These are phyloP conservation scores for Ceratobasidium sp. DNA, from an alignment of 1,284 basidiomycete genomes.

Conservation along the genomic window DNA sequence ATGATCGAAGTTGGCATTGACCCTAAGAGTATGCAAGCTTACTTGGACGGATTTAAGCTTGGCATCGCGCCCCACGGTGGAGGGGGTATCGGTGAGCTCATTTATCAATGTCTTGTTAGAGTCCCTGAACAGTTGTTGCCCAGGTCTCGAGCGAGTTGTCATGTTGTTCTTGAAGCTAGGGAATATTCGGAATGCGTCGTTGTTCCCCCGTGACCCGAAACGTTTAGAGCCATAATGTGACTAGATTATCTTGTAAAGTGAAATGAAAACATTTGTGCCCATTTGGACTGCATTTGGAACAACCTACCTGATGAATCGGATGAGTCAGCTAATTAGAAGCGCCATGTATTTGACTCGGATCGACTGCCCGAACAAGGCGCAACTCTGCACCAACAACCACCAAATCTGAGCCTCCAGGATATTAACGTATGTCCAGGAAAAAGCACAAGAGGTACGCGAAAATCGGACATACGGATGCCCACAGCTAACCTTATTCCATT, in stretches of 20 bases:
- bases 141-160: conserved; percentile 89
- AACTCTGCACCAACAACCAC: conserved; percentile 7
- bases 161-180: conserved; percentile 96
- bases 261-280: conserved; percentile 8
- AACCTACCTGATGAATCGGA: conserved; percentile 14
- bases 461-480: neutral
- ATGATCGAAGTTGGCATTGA: conserved; percentile 82
- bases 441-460: conserved; percentile 27
- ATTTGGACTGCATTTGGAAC: neutral
- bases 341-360: conserved; percentile 24
- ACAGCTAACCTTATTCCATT: neutral
- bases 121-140: neutral
- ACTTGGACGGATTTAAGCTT: conserved; percentile 94
- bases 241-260: neutral
- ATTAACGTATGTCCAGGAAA: conserved; percentile 33
- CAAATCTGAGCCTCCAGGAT: neutral
- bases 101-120: neutral
- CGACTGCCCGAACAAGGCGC: conserved; percentile 4
- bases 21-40: conserved; percentile 88
- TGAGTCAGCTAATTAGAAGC: conserved; percentile 44
- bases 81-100: conserved; percentile 71
- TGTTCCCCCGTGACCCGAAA: conserved; percentile 95
- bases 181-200: conserved; percentile 92
- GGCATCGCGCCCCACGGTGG: conserved; percentile 93
- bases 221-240: conserved; percentile 58